These are phyloP conservation scores for Cyamopsis tetragonoloba DNA, from an alignment of 306 rosid species.

Conservation along the genomic window DNA sequence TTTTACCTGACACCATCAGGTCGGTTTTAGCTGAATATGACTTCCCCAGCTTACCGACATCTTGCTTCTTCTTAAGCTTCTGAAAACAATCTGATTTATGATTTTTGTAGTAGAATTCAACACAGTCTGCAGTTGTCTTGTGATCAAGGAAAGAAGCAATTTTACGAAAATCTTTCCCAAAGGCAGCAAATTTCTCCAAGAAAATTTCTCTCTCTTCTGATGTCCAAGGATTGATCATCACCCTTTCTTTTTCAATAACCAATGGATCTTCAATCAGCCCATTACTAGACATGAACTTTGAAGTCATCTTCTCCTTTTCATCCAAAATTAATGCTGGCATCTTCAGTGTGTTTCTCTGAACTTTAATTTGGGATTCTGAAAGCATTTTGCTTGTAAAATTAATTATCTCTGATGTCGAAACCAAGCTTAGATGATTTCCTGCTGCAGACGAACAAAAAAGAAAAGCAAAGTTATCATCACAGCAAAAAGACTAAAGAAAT, in stretches of 20 bases:
- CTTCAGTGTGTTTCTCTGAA: slow-evolving; percentile 55
- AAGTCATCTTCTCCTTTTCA: slow-evolving; percentile 54
- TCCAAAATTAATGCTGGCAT: slow-evolving; percentile 93
- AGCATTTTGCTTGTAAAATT: slow-evolving; percentile 63
- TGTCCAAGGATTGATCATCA: slow-evolving; percentile 84
- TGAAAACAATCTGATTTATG: slow-evolving; percentile 78
- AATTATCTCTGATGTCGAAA: slow-evolving; percentile 49
- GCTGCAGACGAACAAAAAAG: slow-evolving; percentile 32
- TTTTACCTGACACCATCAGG: slow-evolving; percentile 55
- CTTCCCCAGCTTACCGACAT: slow-evolving; percentile 55
- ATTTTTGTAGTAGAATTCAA: slow-evolving; percentile 89
- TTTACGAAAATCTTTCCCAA: slow-evolving; percentile 80
- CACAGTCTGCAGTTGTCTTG: slow-evolving; percentile 96
- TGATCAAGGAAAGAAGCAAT: slow-evolving; percentile 78
- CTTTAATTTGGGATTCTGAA: slow-evolving; percentile 53
- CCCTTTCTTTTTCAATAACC: slow-evolving; percentile 81
- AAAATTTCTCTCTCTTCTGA: slow-evolving; percentile 61
- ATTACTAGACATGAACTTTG: slow-evolving; percentile 68
- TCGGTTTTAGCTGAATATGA: slow-evolving; percentile 45
- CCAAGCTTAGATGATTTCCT: slow-evolving; percentile 57
- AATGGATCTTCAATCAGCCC: slow-evolving; percentile 88
- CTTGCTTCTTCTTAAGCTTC: slow-evolving; percentile 65
- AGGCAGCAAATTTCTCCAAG: slow-evolving; percentile 55
- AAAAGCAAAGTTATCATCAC: neutral
- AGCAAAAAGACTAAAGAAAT: neutral